Evolutionary conservation across 495 filamentous ascomycete genomes (phyloP).

Genomic region (Halenospora varia): DNA sequence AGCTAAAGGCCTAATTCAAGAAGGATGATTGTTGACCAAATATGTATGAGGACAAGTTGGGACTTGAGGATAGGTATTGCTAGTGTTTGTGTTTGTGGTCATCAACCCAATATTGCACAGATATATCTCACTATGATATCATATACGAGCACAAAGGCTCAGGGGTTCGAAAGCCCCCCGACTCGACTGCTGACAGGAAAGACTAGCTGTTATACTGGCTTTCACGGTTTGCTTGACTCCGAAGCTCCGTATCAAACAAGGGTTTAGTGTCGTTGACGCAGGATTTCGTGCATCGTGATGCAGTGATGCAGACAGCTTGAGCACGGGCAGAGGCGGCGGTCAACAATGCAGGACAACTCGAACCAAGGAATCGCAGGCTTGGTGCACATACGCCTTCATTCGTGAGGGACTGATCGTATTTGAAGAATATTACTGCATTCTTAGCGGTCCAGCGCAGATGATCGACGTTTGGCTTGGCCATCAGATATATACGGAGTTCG

Average conservation of each 20-base stretch:
- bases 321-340: background rate
- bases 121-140: too few species aligned
- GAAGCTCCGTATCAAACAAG: background rate
- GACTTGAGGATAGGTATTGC: too few species aligned
- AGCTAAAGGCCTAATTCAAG: too few species aligned
- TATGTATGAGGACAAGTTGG: too few species aligned
- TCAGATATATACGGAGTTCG: too few species aligned
- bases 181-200: too few species aligned
- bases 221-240: background rate
- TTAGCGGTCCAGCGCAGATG: background rate
- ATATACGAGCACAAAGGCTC: too few species aligned
- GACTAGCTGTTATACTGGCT: background rate
- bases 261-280: too few species aligned
- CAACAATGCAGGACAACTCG: background rate
- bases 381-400: background rate
- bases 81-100: too few species aligned
- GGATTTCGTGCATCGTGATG: background rate
- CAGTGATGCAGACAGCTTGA: background rate
- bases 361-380: background rate
- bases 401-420: background rate
- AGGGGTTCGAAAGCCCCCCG: too few species aligned
- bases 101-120: too few species aligned
- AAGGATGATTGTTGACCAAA: too few species aligned
- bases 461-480: background rate
- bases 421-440: background rate